A percentile compares a stretch with the other conserved stretches of the same genome.
These are phyloP conservation scores for Auricularia cornea DNA, from an alignment of 768 basidiomycete genomes.

Conservation along the genomic window DNA sequence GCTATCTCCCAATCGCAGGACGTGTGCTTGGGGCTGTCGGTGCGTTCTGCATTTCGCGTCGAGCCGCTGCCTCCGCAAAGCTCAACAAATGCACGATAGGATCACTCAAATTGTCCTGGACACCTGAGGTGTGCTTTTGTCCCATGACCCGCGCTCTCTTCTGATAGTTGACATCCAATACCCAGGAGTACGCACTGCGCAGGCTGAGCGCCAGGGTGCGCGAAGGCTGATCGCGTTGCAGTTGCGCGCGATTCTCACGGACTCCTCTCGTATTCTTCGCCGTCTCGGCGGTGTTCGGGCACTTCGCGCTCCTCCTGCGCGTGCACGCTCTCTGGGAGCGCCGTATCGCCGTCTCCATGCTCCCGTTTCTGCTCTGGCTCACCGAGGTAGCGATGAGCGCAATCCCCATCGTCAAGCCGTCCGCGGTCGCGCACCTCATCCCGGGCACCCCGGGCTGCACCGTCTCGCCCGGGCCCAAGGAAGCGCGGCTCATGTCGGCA, in stretches of 20 bases:
- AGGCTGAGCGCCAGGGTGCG: no score
- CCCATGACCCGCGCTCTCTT: background rate
- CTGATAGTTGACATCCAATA: background rate
- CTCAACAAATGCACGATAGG: background rate
- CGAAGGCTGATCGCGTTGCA: background rate
- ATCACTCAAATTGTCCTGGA: background rate
- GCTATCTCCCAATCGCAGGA: background rate
- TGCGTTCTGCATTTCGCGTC: background rate
- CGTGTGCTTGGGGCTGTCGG: background rate
- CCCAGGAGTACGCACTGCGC: background rate
- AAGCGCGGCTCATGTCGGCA: background rate
- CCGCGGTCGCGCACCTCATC: background rate
- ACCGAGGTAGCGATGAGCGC: background rate
- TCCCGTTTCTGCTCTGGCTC: background rate
- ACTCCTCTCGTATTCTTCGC: background rate
- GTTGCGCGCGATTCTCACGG: background rate
- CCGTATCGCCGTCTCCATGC: background rate
- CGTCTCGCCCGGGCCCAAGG: background rate
- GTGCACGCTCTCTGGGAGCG: background rate
- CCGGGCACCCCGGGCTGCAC: background rate
- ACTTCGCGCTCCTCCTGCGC: background rate
- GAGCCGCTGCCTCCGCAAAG: background rate
- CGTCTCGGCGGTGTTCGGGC: background rate
- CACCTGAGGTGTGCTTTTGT: background rate
- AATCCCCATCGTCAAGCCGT: background rate